phyloP scores from a whole-genome alignment of 1,284 basidiomycete species.

The Mrakiaceae sp. region DNA sequence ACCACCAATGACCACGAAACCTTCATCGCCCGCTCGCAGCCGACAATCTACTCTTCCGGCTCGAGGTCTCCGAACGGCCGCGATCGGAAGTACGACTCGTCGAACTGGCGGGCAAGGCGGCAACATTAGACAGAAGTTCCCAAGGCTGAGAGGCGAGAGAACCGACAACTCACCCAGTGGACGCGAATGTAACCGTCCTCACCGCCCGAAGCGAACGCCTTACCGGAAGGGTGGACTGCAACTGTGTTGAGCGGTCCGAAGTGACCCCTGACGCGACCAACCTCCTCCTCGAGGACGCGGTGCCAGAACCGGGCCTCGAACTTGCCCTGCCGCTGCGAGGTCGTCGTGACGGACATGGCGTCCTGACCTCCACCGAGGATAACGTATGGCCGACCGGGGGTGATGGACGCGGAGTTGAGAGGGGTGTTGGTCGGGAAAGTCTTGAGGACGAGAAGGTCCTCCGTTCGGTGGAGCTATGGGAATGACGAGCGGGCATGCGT shows the following conservation, averaged over 20 bases:
- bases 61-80: conserved; percentile 83
- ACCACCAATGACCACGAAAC: too few species aligned
- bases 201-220: conserved; percentile 82
- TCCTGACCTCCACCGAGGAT: conserved; percentile 94
- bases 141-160: neutral
- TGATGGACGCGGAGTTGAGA: conserved; percentile 83
- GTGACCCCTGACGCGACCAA: conserved; percentile 80
- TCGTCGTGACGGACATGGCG: conserved; percentile 95
- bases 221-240: conserved; percentile 82
- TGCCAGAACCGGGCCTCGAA: conserved; percentile 99
- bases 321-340: conserved; percentile 83
- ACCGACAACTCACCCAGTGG: conserved; percentile 41
- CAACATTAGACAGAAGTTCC: neutral
- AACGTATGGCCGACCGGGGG: conserved; percentile 75
- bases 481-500: neutral
- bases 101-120: conserved; percentile 47
- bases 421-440: conserved; percentile 89
- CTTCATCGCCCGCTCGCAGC: too few species aligned
- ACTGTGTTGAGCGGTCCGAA: conserved; percentile 99
- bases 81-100: conserved; percentile 78
- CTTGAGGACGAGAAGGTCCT: conserved; percentile 81
- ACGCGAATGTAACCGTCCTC: conserved; percentile 94
- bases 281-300: conserved; percentile 95
- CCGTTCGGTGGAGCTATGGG: conserved; percentile 72
- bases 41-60: conserved; percentile 41